These are phyloP conservation scores for Globisporangium megalacanthum DNA, from an alignment of 352 stramenopile genomes.

Conservation along the genomic window DNA sequence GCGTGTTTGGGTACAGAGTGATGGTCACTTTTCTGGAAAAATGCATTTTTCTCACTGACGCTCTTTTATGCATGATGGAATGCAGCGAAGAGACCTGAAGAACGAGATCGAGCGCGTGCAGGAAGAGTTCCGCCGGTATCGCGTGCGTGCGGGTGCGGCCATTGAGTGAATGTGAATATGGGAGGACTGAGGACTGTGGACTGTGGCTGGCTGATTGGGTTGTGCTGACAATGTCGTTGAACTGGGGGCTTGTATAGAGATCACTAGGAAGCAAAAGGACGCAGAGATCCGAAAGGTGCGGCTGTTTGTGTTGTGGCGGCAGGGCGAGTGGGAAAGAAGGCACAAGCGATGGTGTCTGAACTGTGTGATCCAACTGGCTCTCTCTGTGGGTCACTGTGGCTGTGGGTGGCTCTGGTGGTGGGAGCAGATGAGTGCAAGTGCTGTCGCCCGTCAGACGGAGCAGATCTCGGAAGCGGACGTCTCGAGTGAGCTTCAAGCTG, in stretches of 20 bases:
- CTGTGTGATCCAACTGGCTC: too few relatives aligned
- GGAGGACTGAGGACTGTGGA: too few relatives aligned
- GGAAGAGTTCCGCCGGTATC: conserved; percentile 85
- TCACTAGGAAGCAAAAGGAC: conserved; percentile 87
- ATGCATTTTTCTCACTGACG: background rate
- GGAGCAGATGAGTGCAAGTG: conserved; percentile 72
- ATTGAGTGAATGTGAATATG: background rate
- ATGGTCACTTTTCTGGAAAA: background rate
- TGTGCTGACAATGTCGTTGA: background rate
- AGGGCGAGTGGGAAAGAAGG: background rate
- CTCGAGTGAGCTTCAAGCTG: conserved; percentile 57
- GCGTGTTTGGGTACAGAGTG: conserved; percentile 7
- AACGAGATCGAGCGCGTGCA: conserved; percentile 81
- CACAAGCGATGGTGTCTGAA: background rate
- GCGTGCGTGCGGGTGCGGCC: conserved; percentile 56
- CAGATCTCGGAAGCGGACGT: conserved; percentile 78
- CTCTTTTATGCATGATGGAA: background rate
- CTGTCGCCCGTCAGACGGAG: conserved; percentile 67
- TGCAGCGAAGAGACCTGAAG: conserved; percentile 76
- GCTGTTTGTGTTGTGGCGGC: background rate
- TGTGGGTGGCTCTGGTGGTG: background rate
- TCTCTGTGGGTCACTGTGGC: too few relatives aligned
- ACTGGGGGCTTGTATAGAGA: conserved; percentile 33
- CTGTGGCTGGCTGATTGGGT: too few relatives aligned
- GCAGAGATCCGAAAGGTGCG: conserved; percentile 78